Evolutionary conservation across 257 asterid genomes (phyloP).

Genomic region (Knoxia roxburghii): DNA sequence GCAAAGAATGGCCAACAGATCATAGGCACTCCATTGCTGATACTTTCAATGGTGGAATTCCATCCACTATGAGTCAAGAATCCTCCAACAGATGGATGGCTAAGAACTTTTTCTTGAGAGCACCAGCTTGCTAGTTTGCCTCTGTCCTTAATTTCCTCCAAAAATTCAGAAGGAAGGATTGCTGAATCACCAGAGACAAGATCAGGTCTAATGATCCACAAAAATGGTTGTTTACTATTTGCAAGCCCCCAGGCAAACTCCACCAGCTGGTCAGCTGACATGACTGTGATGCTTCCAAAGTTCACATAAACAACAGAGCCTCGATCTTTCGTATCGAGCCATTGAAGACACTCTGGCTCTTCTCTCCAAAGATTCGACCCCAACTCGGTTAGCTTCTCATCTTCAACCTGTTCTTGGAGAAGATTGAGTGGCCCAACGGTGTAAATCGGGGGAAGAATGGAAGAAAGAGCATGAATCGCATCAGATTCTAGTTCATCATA

Average conservation of each 20-base stretch:
- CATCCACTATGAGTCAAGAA: neutral
- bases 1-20: constrained; percentile 1
- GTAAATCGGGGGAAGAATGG: neutral
- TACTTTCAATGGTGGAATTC: neutral
- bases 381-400: neutral
- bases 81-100: neutral
- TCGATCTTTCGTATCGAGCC: neutral
- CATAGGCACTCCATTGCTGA: neutral
- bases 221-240: neutral
- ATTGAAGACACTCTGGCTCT: neutral
- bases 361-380: neutral
- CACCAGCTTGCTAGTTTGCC: neutral
- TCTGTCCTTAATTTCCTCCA: neutral
- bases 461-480: neutral
- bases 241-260: neutral
- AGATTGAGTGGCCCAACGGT: neutral
- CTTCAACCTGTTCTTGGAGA: neutral
- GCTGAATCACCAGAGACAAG: neutral
- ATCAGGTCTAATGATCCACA: neutral
- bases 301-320: neutral
- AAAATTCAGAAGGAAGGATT: neutral
- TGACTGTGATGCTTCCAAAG: neutral
- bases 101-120: neutral
- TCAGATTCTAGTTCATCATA: neutral
- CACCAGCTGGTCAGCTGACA: neutral